These are phyloP conservation scores for Tillandsia fasciculata DNA, from an alignment of 176 grass and related monocot species.

Conservation along the genomic window DNA sequence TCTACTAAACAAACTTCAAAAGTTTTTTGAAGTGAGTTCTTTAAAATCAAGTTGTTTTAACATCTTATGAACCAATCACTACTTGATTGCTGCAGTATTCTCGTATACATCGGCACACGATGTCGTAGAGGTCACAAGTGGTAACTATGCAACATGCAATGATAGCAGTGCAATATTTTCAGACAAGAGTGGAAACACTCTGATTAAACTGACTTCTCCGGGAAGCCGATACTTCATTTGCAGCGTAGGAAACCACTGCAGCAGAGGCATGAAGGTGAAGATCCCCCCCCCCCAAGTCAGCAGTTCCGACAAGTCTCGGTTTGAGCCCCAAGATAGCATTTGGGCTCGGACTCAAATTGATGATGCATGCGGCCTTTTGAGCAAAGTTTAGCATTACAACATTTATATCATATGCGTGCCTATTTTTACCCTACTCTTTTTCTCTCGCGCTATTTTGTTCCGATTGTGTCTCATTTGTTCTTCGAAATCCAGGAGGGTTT, in stretches of 20 bases:
- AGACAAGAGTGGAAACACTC: constrained; percentile 16
- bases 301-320: too few species aligned
- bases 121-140: constrained; percentile 34
- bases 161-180: neutral
- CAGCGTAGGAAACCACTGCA: neutral
- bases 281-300: neutral
- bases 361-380: too few species aligned
- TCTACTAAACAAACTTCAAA: too few species aligned
- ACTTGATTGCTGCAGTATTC: constrained; percentile 28
- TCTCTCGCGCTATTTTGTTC: too few species aligned
- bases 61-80: neutral
- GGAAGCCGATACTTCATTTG: constrained; percentile 31
- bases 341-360: too few species aligned
- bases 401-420: too few species aligned
- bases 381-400: too few species aligned
- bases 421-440: too few species aligned
- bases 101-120: constrained; percentile 27
- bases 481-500: too few species aligned
- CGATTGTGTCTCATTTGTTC: too few species aligned
- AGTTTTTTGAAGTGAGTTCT: too few species aligned
- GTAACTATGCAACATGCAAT: constrained; percentile 28
- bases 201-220: constrained; percentile 16
- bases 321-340: too few species aligned
- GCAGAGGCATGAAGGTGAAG: neutral
- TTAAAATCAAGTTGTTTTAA: neutral